Evolutionary conservation across 116 monocot genomes (phyloP).

Genomic region (Cymodocea nodosa): DNA sequence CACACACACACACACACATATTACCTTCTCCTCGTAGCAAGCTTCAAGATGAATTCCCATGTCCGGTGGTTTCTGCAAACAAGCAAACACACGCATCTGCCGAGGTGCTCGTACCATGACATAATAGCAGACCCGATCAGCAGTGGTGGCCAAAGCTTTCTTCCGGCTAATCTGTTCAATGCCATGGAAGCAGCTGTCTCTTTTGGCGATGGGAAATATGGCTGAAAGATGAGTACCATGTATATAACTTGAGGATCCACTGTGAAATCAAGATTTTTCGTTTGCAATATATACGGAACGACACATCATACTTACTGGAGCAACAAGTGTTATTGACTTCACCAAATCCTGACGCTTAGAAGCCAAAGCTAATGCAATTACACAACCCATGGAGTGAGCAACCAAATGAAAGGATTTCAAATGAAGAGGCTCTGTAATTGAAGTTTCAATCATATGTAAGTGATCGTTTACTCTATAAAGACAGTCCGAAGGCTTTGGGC

Average conservation of each 20-base stretch:
- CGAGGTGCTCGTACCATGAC: constrained; percentile 93
- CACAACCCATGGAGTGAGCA: constrained; percentile 82
- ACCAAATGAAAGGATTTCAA: constrained; percentile 63
- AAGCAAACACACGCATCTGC: constrained; percentile 62
- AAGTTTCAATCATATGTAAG: constrained; percentile 38
- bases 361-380: constrained; percentile 57
- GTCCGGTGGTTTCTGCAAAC: constrained; percentile 59
- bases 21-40: constrained; percentile 20
- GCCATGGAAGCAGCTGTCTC: constrained; percentile 28
- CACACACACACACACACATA: too few species aligned
- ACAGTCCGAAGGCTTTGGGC: constrained; percentile 63
- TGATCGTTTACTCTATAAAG: constrained; percentile 56
- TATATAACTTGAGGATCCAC: not conserved
- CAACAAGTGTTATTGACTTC: constrained; percentile 46
- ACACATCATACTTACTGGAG: constrained; percentile 44
- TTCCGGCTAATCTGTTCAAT: constrained; percentile 42
- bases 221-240: constrained; percentile 16
- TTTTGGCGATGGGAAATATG: constrained; percentile 32
- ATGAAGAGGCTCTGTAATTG: constrained; percentile 20
- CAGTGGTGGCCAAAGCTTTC: constrained; percentile 65
- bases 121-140: constrained; percentile 48
- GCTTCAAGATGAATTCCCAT: constrained; percentile 58
- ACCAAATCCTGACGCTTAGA: constrained; percentile 33
- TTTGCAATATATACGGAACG: too few species aligned
- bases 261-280: too few species aligned